Percentiles rank a stretch among this genome's conserved stretches.
phyloP scores from a whole-genome alignment of 768 basidiomycete species.

The Pisolithus tinctorius region DNA sequence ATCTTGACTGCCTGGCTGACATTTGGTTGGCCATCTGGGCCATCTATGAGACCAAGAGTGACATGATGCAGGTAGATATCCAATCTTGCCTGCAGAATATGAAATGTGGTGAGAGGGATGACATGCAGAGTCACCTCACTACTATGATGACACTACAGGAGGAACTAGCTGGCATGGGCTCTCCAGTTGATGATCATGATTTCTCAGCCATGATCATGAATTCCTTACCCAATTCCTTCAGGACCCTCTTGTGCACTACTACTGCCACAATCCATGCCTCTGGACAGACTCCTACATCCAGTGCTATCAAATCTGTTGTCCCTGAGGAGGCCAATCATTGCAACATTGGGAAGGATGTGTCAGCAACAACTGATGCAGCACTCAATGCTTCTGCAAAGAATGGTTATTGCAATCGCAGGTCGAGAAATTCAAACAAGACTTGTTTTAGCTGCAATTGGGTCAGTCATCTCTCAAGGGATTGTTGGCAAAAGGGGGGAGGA shows the following conservation, averaged over 20 bases:
- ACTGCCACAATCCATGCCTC: background rate
- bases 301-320: background rate
- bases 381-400: background rate
- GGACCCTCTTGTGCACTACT: background rate
- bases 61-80: constrained; percentile 3
- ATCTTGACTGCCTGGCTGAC: background rate
- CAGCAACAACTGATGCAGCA: background rate
- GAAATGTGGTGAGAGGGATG: constrained; percentile 2
- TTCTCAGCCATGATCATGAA: constrained; percentile 6
- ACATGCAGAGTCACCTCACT: background rate
- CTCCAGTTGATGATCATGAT: background rate
- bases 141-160: background rate
- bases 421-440: background rate
- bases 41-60: constrained; percentile 1
- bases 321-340: constrained; percentile 3
- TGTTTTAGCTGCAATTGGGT: constrained; percentile 18
- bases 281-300: background rate
- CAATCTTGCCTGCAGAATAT: background rate
- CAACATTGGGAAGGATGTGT: background rate
- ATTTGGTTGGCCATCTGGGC: constrained; percentile 1
- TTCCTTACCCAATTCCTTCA: background rate
- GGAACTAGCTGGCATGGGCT: constrained; percentile 4
- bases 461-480: constrained; percentile 23
- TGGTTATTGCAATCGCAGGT: background rate
- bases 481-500: constrained; percentile 29